phyloP scores from a whole-genome alignment of 768 basidiomycete species.

The Strobilomyces dryophilus region DNA sequence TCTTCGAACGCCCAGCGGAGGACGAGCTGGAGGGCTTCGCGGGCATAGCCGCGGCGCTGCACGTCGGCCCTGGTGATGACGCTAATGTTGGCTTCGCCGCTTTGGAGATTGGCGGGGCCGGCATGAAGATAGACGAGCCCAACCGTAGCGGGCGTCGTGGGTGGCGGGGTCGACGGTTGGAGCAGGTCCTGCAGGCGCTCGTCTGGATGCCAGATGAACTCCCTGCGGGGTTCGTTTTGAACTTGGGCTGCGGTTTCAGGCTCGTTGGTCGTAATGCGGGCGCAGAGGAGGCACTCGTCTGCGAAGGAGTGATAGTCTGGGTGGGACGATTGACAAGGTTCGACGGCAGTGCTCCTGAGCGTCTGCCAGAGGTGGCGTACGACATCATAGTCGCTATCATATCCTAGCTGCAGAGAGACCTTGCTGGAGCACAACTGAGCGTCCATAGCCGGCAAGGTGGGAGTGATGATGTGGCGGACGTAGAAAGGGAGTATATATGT shows the following conservation, averaged over 20 bases:
- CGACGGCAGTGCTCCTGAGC: slow-evolving; percentile 23
- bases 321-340: slow-evolving; percentile 23
- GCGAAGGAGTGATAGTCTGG: slow-evolving; percentile 22
- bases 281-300: slow-evolving; percentile 29
- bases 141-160: background rate
- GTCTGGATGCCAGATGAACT: background rate
- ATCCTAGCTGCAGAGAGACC: slow-evolving; percentile 6
- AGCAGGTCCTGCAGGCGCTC: too few relatives aligned
- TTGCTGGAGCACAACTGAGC: slow-evolving; percentile 8
- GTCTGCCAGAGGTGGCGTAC: slow-evolving; percentile 18
- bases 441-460: slow-evolving; percentile 7
- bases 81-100: slow-evolving; percentile 53
- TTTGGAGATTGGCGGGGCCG: slow-evolving; percentile 13
- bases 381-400: background rate
- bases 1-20: slow-evolving; percentile 43
- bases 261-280: slow-evolving; percentile 12
- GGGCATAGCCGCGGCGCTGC: slow-evolving; percentile 42
- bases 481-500: slow-evolving; percentile 7
- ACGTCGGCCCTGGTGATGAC: slow-evolving; percentile 40
- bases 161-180: background rate
- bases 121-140: slow-evolving; percentile 29
- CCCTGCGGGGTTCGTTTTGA: background rate
- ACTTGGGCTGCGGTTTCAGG: background rate
- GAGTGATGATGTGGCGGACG: slow-evolving; percentile 8
- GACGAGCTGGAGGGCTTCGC: slow-evolving; percentile 42